Conservation (phyloP, 164 flowering plant species). For the Aristolochia contorta region DNA sequence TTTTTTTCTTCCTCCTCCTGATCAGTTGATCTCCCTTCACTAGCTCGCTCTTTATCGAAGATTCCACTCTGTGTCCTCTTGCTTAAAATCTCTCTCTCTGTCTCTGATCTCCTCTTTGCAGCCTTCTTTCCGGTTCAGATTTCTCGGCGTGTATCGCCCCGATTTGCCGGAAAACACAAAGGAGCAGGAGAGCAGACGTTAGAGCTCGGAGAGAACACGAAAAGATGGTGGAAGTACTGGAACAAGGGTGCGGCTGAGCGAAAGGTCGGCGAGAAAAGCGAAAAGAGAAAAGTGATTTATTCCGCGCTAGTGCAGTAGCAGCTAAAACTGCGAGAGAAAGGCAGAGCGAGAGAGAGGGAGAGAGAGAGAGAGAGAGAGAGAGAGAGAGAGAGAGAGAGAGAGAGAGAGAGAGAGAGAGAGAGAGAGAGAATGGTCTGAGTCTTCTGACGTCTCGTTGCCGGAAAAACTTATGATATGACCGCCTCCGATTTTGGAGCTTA, state of each 20-base stretch:
- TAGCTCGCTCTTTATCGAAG: neutral
- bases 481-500: constrained; percentile 1
- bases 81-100: too few species aligned
- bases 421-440: too few species aligned
- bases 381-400: neutral
- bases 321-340: neutral
- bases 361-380: neutral
- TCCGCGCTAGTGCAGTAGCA: neutral
- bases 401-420: too few species aligned
- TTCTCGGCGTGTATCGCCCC: constrained; percentile 6
- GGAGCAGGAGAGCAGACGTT: constrained; percentile 6
- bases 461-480: constrained; percentile 8
- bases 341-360: neutral
- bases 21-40: too few species aligned
- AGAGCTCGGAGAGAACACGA: constrained; percentile 11
- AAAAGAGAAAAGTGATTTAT: neutral
- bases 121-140: constrained; percentile 3
- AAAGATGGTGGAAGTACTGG: constrained; percentile 25
- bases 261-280: constrained; percentile 1
- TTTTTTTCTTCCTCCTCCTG: constrained; percentile 3
- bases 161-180: constrained; percentile 16
- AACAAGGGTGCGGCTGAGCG: constrained; percentile 2
- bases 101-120: neutral
- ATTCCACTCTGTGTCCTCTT: neutral
- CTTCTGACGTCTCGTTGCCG: neutral